phyloP scores from a whole-genome alignment of 805 yeast species.

The Starmera dryadoides region DNA sequence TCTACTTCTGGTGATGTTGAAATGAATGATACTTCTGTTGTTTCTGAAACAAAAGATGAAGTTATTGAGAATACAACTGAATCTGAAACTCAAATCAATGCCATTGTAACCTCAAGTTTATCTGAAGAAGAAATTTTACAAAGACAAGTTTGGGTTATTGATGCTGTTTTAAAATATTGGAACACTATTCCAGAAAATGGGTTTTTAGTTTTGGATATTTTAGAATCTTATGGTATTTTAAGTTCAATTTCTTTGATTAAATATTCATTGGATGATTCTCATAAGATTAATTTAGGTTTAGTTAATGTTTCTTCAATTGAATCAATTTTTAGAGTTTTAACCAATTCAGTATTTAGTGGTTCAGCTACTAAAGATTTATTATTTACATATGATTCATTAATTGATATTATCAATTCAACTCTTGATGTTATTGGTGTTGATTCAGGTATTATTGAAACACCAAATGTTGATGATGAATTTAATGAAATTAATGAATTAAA shows the following conservation, averaged over 20 bases:
- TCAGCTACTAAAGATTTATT: slow-evolving; percentile 20
- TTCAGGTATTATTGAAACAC: slow-evolving; percentile 11
- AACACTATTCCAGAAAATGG: slow-evolving; percentile 58
- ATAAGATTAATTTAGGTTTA: slow-evolving; percentile 27
- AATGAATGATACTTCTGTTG: not conserved
- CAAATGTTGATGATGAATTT: slow-evolving; percentile 19
- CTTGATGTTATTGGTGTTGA: slow-evolving; percentile 11
- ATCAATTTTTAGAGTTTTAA: slow-evolving; percentile 29
- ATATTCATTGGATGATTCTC: slow-evolving; percentile 31
- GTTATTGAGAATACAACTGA: too few species aligned
- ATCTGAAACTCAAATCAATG: too few species aligned
- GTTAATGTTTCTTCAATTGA: slow-evolving; percentile 41
- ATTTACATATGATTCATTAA: slow-evolving; percentile 20
- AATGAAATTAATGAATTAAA: slow-evolving; percentile 25
- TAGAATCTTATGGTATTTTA: slow-evolving; percentile 39
- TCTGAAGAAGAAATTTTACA: slow-evolving; percentile 21
- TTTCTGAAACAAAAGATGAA: not conserved
- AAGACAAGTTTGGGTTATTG: slow-evolving; percentile 39
- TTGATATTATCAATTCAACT: slow-evolving; percentile 15
- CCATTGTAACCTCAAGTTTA: too few species aligned
- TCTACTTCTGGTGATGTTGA: not conserved
- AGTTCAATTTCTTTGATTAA: slow-evolving; percentile 32
- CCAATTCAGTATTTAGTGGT: slow-evolving; percentile 16
- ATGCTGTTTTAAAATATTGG: slow-evolving; percentile 60
- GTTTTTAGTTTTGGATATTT: slow-evolving; percentile 45